Conservation (phyloP, 2,329 filamentous ascomycete species). For the Pseudogymnoascus sp. region DNA sequence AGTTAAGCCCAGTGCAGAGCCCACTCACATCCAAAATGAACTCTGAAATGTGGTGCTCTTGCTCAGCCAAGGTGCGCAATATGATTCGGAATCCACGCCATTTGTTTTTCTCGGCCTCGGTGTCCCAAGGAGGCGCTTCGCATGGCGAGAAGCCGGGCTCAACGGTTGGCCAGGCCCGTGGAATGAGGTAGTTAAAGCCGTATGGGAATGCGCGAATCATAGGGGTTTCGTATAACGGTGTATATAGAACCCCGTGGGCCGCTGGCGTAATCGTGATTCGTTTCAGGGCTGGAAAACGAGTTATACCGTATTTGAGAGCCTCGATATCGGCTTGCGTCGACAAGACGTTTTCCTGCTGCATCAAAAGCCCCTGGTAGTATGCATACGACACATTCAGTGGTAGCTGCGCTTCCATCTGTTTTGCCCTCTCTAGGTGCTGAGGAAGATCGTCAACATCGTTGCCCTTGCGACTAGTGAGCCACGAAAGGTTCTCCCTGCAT, state of each 20-base stretch:
- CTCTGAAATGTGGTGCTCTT: conserved; percentile 27
- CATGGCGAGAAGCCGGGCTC: background rate
- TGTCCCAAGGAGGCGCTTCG: conserved; percentile 7
- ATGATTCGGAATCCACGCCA: conserved; percentile 30
- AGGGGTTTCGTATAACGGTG: conserved; percentile 34
- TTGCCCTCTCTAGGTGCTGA: background rate
- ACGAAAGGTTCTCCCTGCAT: background rate
- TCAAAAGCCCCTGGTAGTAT: conserved; percentile 28
- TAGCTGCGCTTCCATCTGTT: background rate
- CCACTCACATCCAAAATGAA: conserved; percentile 28
- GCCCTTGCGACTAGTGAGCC: background rate
- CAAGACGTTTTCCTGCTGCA: conserved; percentile 28
- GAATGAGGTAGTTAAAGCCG: conserved; percentile 34
- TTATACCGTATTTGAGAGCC: conserved; percentile 29
- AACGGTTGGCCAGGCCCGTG: conserved; percentile 27
- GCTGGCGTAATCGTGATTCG: conserved; percentile 34
- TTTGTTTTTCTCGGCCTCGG: conserved; percentile 17
- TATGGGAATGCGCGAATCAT: conserved; percentile 34
- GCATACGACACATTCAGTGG: conserved; percentile 23
- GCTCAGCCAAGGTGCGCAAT: conserved; percentile 22
- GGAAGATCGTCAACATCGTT: background rate
- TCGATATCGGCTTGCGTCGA: conserved; percentile 22
- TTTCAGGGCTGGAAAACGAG: conserved; percentile 29
- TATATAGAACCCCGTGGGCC: conserved; percentile 30
- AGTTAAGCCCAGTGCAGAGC: conserved; percentile 27